phyloP scores from a whole-genome alignment of 805 yeast species.

The Myxozyma melibiosi region DNA sequence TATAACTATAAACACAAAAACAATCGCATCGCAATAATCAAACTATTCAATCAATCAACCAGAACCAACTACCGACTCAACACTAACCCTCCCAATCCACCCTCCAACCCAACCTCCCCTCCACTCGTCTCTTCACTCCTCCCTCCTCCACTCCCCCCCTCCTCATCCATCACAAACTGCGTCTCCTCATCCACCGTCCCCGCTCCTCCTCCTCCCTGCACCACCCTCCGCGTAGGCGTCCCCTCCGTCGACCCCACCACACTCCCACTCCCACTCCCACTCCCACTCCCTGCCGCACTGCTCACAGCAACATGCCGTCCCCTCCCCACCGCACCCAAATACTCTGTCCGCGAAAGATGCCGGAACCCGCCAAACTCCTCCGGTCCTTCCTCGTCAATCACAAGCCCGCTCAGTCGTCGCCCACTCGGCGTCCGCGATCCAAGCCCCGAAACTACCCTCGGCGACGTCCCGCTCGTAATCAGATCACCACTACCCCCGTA shows the following conservation, averaged over 20 bases:
- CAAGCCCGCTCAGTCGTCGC: neutral
- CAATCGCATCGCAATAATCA: too few relatives aligned
- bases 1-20: too few relatives aligned
- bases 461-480: neutral
- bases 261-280: neutral
- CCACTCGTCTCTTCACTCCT: neutral
- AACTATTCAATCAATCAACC: too few relatives aligned
- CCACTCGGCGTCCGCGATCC: slow-evolving; percentile 16
- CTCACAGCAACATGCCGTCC: neutral
- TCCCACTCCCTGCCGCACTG: neutral
- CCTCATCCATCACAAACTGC: slow-evolving; percentile 34
- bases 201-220: neutral
- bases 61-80: too few relatives aligned
- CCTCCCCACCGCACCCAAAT: slow-evolving; percentile 1
- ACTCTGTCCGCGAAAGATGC: neutral
- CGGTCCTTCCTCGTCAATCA: slow-evolving; percentile 15
- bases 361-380: neutral
- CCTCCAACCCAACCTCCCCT: too few relatives aligned
- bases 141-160: neutral
- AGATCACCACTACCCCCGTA: slow-evolving; percentile 11
- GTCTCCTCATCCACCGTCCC: slow-evolving; percentile 22
- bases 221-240: slow-evolving; percentile 25
- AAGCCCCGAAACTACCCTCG: neutral
- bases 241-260: slow-evolving; percentile 5
- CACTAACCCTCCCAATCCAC: too few relatives aligned